Base-by-base conservation (phyloP, 2,329 filamentous ascomycete species). In the Phoma sp. region DNA sequence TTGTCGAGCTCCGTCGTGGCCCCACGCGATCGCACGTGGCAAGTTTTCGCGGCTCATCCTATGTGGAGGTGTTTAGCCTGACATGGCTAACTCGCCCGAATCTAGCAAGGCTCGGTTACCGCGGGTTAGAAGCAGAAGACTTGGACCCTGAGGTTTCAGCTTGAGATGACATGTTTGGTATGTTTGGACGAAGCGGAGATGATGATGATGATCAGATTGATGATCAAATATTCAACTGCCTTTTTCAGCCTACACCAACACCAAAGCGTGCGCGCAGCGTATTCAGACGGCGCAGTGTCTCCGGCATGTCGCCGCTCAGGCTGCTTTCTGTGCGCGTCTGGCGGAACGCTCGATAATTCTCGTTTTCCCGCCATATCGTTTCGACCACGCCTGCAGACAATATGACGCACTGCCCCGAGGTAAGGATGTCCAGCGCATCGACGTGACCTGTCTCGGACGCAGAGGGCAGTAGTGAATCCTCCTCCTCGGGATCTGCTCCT, bases 361-460 rank as follows among this genome's bases (percentile, higher is more conserved):
- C 61, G 56, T 78, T 72, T 50, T 80, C 76, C 30, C 79, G 74
- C 7, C 73, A 68, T 26, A 80, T 60, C 1, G 77, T 77, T 52
- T 76, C 71, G 45, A 73, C 56, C 21, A 80, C 50, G 42, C 76
- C 68, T 42, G 81, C 71, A 52, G 80, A 76, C 2, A 74, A 77
- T 51, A 81, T 68, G 11, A 80, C 68, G 50, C 77, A 77, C 57
- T 81, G 77, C 11, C 79, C 79, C 7, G 77, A 79, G 53, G 75
- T 74, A 59, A 81, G 78, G 25, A 76, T 64, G 51, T 81, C 78
- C 47, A 80, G 74, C 26, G 68, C 68, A 47, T 73, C 71, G 23
- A 59, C 56, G 26, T 67, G 65, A 23, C 64, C 64, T 10, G 51
- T 45, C 30, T 52, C 67, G 39, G 40, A 71, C 33, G 53, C 66